phyloP scores from a whole-genome alignment of 306 rosid species.

The Prunus armeniaca region DNA sequence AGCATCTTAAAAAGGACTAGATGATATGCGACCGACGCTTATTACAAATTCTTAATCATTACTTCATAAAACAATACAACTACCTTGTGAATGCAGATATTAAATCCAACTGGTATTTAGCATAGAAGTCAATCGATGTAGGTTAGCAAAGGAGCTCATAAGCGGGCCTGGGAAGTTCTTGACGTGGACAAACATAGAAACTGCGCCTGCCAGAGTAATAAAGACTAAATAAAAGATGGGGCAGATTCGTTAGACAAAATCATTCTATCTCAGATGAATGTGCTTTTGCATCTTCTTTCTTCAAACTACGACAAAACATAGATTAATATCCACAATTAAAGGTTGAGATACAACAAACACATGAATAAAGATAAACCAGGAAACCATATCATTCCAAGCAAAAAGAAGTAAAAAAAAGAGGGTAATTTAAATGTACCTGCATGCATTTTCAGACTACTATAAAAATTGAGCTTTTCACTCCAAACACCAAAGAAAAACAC shows the following conservation, averaged over 20 bases:
- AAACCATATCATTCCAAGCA: too few relatives aligned
- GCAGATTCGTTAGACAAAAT: neutral
- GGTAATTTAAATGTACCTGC: too few relatives aligned
- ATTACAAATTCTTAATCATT: neutral
- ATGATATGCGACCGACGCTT: too few relatives aligned
- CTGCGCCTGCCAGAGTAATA: conserved; percentile 55
- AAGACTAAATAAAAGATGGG: neutral
- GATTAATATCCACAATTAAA: too few relatives aligned
- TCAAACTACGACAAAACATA: too few relatives aligned
- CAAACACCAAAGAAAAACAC: neutral
- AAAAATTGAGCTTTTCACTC: neutral
- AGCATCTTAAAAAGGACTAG: conserved; percentile 5
- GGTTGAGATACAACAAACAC: too few relatives aligned
- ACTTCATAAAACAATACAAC: neutral
- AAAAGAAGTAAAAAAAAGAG: neutral
- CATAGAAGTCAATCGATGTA: conserved; percentile 84
- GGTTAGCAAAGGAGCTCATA: conserved; percentile 86
- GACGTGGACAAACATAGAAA: conserved; percentile 84
- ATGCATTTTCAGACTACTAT: neutral
- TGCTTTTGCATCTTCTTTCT: too few relatives aligned
- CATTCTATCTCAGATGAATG: neutral
- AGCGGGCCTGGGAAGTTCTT: conserved; percentile 55
- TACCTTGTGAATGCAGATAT: conserved; percentile 83
- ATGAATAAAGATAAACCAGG: too few relatives aligned
- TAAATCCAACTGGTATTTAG: conserved; percentile 90